Conservation (phyloP, 225 moss, liverwort and hornwort species). For the Bryum argenteum region DNA sequence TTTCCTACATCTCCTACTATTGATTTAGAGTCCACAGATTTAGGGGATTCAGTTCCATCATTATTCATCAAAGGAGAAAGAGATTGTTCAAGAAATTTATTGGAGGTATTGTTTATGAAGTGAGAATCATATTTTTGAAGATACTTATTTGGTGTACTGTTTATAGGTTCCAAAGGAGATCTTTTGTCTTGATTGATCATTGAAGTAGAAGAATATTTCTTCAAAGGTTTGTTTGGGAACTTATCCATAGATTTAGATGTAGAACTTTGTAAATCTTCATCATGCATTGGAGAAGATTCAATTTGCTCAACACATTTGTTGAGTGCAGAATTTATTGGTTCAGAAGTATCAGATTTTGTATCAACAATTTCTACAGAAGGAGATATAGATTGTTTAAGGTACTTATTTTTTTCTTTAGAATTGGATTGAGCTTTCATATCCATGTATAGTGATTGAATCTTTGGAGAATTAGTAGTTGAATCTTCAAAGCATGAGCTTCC, state of each 20-base stretch:
- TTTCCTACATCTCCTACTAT: neutral
- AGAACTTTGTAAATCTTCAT: neutral
- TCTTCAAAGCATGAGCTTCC: neutral
- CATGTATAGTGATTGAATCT: neutral
- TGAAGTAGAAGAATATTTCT: neutral
- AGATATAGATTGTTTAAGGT: neutral
- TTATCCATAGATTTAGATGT: neutral
- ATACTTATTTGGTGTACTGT: neutral
- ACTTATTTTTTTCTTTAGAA: constrained; percentile 1
- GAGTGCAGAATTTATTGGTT: neutral
- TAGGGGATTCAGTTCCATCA: neutral
- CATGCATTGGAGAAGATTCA: neutral
- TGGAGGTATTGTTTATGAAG: neutral
- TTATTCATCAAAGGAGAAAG: neutral
- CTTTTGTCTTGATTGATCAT: neutral
- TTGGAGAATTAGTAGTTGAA: neutral
- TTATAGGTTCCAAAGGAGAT: neutral
- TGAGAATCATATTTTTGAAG: neutral
- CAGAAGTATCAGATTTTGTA: neutral
- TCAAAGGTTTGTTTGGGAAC: neutral
- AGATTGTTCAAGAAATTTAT: constrained; percentile 14
- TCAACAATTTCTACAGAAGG: rapidly evolving
- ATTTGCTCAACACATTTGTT: neutral
- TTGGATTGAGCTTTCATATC: constrained; percentile 13
- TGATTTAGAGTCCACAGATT: neutral